Evolutionary conservation across 176 grass and related monocot genomes (phyloP).

Genomic region (Carex littledalei): DNA sequence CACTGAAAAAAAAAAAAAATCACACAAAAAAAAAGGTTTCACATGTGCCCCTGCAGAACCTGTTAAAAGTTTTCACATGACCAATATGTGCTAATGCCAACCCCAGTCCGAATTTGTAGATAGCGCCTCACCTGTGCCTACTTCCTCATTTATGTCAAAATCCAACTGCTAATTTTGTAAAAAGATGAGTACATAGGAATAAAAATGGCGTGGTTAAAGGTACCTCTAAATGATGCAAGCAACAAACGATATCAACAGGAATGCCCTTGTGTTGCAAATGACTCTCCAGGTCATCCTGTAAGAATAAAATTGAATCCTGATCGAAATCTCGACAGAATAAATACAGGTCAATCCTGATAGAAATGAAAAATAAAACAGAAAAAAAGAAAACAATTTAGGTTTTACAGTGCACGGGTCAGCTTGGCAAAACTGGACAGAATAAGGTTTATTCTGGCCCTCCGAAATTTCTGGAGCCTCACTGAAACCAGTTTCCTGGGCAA

Average conservation of each 20-base stretch:
- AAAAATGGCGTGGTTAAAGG: background rate
- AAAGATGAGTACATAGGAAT: background rate
- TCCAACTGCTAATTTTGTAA: too few relatives aligned
- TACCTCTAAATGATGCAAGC: conserved; percentile 81
- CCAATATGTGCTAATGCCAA: too few relatives aligned
- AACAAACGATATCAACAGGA: conserved; percentile 67
- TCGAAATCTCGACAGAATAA: too few relatives aligned
- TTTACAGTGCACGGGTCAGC: conserved; percentile 65
- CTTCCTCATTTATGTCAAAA: too few relatives aligned
- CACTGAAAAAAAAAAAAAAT: background rate
- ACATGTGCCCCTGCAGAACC: too few relatives aligned
- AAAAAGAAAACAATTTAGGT: background rate
- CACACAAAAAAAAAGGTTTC: background rate
- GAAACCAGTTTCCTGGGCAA: too few relatives aligned
- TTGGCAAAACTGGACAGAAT: conserved; percentile 36
- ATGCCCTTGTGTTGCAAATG: conserved; percentile 56
- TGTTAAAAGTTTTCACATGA: too few relatives aligned
- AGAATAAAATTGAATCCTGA: background rate
- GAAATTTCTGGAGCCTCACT: too few relatives aligned
- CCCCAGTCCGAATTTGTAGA: too few relatives aligned
- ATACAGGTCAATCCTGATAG: too few relatives aligned
- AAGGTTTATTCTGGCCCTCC: too few relatives aligned
- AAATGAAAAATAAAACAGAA: background rate
- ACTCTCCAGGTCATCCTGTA: conserved; percentile 51
- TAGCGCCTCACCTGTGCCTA: too few relatives aligned